Base-by-base conservation (phyloP, 2,329 filamentous ascomycete genomes). In the Lachnum nothofagi region DNA sequence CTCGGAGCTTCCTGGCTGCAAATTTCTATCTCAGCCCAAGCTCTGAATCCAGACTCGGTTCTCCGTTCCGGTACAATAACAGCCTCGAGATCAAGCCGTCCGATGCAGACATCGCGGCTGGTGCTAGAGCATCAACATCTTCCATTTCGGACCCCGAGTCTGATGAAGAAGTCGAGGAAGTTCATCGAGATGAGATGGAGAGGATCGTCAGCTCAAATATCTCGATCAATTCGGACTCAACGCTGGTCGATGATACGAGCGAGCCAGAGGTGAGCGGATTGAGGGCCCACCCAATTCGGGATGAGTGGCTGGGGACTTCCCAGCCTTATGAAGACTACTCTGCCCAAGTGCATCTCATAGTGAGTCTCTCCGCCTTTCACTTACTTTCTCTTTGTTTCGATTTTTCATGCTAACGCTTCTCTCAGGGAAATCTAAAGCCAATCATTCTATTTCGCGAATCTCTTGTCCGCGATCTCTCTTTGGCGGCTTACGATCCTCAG, bases 231-330 rank as follows among this genome's bases (percentile, higher is more conserved):
- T n/a, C 29, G 10, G 29, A 14, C 10, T n/a, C 29, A 12, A 3
- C 2, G 10, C 12, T 33, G 12, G 3, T n/a, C 16, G 29, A 4
- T 12, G 10, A 33, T n/a, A n/a, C 29, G 29, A 7, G 4, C 29
- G 16, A 33, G 29, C 16, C 29, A 33, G 8, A n/a, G 2, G 8
- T n/a, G 29, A 31, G 31, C 2, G n/a, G 29, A 31, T n/a, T 7
- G 29, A 14, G 31, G 14, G 17, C 3, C 9, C 17, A 33, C 14
- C 14, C 31, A 33, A 33, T 61, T 23, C 49, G 46, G n/a, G 29
- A 43, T 14, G 56, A 60, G 17, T 61, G 59, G 59, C 45, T 59
- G 29, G 59, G 59, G 1, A 60, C 59, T 3, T 53, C 52, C 17
- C 50, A 52, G 3, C 51, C 56, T 17, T 46, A 49, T 9, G 29